Evolutionary conservation across 2,329 filamentous ascomycete species (phyloP), one percentile per base, ranked within the genome.

Genomic region (Sclerotinia subarctica): DNA sequence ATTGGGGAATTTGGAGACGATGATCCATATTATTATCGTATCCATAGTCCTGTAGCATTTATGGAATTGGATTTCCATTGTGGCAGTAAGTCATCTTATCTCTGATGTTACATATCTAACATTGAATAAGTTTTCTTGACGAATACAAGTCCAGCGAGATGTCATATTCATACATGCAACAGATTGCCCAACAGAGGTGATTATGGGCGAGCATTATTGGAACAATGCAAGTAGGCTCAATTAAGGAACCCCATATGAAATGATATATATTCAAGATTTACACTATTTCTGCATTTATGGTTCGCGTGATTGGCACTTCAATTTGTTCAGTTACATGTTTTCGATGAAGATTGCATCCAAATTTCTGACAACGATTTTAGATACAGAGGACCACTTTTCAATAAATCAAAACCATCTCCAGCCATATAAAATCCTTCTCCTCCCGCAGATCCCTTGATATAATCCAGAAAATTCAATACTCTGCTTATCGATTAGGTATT

Each of bases 11-110:
- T 81, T 69, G 86, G 82, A 0, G 82, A 91, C 64, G 78, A 85
- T 0, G 90, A 93, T 76, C 81, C 91, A 0, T 94, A 92, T 74
- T 94, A 94, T 78, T 94, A 88, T 74, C 84, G 91, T 0, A 84
- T 94, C 4, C 91, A 94, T 78, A 92, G 86, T 71, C 90, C 90
- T 0, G 90, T 94, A 0, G 81, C 92, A 0, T 80, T 94, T 2
- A 81, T 90, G 64, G 91, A 94, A 81, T 91, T 94, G 73, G 91
- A 94, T 73, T 90, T 93, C 75, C 91, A 94, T 77, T 91, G 87
- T 0, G 90, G 91, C 0, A 74, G 74, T 74, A 69, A 74, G 73
- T 75, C 35, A 57, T 69, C 6, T 19, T 19, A n/a, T 32, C 35
- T 46, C 54, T 47, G 13, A 19, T 51, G 8, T 49, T 26, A n/a